Evolutionary conservation across 495 filamentous ascomycete species (phyloP).

Genomic region (Penicillium macrosclerotiorum): DNA sequence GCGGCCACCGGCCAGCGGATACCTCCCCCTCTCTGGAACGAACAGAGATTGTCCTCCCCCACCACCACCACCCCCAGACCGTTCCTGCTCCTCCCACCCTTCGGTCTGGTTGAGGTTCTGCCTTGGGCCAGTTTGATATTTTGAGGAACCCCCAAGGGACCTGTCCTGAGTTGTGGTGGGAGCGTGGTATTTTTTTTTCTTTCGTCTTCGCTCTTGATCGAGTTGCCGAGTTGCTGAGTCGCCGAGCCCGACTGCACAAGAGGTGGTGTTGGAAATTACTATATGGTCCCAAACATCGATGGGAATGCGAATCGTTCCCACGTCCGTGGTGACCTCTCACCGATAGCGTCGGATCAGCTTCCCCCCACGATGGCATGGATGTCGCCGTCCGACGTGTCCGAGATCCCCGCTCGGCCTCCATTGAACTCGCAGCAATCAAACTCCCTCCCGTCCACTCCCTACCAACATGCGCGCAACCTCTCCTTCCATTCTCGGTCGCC

Average conservation of each 20-base stretch:
- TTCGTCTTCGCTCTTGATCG: too few species aligned
- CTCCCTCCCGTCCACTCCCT: slow-evolving; percentile 92
- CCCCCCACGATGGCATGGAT: slow-evolving; percentile 43
- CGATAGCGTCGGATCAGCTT: slow-evolving; percentile 41
- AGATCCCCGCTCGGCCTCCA: slow-evolving; percentile 39
- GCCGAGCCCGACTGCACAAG: slow-evolving; percentile 13
- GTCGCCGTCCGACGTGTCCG: slow-evolving; percentile 35
- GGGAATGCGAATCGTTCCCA: slow-evolving; percentile 42
- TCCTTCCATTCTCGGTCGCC: slow-evolving; percentile 83
- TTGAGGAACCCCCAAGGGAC: slow-evolving; percentile 21
- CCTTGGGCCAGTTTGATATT: too few species aligned
- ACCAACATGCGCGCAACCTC: slow-evolving; percentile 80
- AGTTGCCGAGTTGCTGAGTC: slow-evolving; percentile 16
- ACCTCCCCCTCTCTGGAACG: too few species aligned
- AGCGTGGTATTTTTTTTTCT: slow-evolving; percentile 18
- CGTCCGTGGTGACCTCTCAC: slow-evolving; percentile 41
- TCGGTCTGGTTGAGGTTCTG: too few species aligned
- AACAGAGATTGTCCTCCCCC: too few species aligned
- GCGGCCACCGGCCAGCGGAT: too few species aligned
- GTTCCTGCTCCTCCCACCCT: too few species aligned
- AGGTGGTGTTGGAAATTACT: slow-evolving; percentile 26
- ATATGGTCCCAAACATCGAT: slow-evolving; percentile 47
- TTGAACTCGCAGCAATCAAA: slow-evolving; percentile 70
- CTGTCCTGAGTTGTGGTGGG: slow-evolving; percentile 21
- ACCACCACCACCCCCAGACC: too few species aligned